A percentile compares a stretch with the other conserved stretches of the same genome.
Conservation (phyloP, 106 monocot species). For the Allium fistulosum region DNA sequence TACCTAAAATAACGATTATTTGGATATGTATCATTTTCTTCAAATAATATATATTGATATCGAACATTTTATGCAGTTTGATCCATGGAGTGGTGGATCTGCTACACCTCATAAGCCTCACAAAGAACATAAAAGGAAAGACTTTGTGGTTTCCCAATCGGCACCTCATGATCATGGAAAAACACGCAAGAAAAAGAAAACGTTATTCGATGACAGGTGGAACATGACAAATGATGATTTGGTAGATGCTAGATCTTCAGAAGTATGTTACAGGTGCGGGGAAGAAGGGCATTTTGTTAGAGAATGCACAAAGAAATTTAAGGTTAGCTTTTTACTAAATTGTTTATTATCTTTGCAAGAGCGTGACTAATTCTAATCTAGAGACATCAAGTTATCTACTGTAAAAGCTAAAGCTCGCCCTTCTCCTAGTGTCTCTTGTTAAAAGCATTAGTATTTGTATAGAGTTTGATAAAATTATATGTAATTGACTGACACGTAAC, state of each 20-base stretch:
- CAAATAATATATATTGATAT: neutral
- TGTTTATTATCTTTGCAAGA: neutral
- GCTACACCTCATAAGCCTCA: slow-evolving; percentile 14
- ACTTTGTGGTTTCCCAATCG: slow-evolving; percentile 34
- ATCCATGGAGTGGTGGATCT: slow-evolving; percentile 7
- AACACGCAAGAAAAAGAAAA: slow-evolving; percentile 2
- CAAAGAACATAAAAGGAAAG: slow-evolving; percentile 6
- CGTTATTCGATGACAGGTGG: slow-evolving; percentile 11
- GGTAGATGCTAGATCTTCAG: neutral
- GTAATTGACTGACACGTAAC: no score
- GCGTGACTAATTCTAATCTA: neutral
- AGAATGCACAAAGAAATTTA: slow-evolving; percentile 51
- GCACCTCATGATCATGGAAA: slow-evolving; percentile 32
- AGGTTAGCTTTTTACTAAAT: slow-evolving; percentile 26
- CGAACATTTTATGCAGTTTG: slow-evolving; percentile 19
- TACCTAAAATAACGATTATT: neutral
- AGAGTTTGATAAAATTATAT: no score
- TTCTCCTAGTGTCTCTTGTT: no score
- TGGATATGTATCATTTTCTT: neutral
- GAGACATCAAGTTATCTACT: neutral
- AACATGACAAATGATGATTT: slow-evolving; percentile 12
- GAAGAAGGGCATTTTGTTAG: slow-evolving; percentile 95
- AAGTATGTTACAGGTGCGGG: slow-evolving; percentile 71
- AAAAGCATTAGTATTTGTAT: no score
- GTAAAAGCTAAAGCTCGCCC: no score